Base-by-base conservation (phyloP, 106 monocot species). In the Acanthochlamys bracteata region DNA sequence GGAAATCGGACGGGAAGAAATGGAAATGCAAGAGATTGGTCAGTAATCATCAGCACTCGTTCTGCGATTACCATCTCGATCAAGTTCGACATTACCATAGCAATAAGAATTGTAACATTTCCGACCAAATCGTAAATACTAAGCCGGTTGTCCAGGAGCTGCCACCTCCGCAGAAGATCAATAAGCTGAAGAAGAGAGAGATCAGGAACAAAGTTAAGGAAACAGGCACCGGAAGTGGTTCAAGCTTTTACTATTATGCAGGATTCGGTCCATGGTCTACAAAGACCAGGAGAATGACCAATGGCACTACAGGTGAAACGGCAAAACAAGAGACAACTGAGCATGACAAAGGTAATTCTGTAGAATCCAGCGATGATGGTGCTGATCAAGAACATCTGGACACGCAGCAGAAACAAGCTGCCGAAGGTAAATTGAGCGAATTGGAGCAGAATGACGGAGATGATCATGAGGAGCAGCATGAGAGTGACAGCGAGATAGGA, bases 11-110 rank as follows among this genome's bases (percentile, higher is more conserved):
- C 9, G 49, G 49, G 49, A 49, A 49, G 49, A 49, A 17, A 12
- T 49, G 49, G 49, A 49, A 49, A 17, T 49, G 49, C 49, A 49
- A 49, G 49, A 49, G 49, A 49, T 49, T 49, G 49, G 49, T 17
- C 17, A 49, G 15, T 14, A 49, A 49, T 17, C 49, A 49, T 1
- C 33, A 33, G 33, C 49, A 49, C 9, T 49, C 49, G 15, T 49
- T 49, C 49, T 49, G 49, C 17, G 49, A 49, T 49, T 10, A 49
- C 17, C 49, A 49, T 17, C 12, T 49, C 2, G 17, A 49, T 9
- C 49, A 49, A 17, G 10, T 49, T 12, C 49, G 49, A 49, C 10
- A 2, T 10, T 49, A 49, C 49, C 33, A 33, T 33, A 49, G 49
- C 9, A 49, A 1, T 13, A 4, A 12, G 49, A 4, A 49, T 49